These are phyloP conservation scores for Fraxinus anomala DNA, from an alignment of 257 asterid species.

Conservation along the genomic window DNA sequence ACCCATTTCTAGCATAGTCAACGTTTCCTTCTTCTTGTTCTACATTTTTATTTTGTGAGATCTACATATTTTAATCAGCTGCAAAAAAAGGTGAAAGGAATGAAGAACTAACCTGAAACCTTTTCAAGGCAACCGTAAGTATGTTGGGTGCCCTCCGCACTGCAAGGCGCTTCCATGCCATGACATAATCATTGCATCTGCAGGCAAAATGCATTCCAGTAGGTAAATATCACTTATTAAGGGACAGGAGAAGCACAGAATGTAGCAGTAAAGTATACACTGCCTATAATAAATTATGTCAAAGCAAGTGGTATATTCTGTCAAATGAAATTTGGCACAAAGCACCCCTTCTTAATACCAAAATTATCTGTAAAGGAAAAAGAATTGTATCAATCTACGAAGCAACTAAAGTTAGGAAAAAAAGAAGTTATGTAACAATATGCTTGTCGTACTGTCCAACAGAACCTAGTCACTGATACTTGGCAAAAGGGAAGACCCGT, in stretches of 20 bases:
- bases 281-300: not conserved
- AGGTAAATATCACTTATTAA: constrained; percentile 17
- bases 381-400: not conserved
- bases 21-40: constrained; percentile 3
- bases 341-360: constrained; percentile 13
- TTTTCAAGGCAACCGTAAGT: constrained; percentile 93
- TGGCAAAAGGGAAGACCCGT: not conserved
- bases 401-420: constrained; percentile 5
- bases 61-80: constrained; percentile 17
- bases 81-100: constrained; percentile 5
- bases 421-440: not conserved
- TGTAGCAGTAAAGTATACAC: not conserved
- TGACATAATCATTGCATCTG: constrained; percentile 97
- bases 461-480: not conserved
- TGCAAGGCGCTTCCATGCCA: constrained; percentile 95
- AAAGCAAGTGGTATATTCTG: not conserved
- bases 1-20: constrained; percentile 1
- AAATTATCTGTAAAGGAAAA: not conserved
- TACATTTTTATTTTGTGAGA: not conserved
- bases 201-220: constrained; percentile 35
- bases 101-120: constrained; percentile 78
- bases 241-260: not conserved
- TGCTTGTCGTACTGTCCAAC: not conserved
- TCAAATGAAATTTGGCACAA: constrained; percentile 6
- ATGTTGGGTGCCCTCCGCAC: constrained; percentile 82